phyloP scores from a whole-genome alignment of 805 yeast genomes.

The Saturnispora galanensis region DNA sequence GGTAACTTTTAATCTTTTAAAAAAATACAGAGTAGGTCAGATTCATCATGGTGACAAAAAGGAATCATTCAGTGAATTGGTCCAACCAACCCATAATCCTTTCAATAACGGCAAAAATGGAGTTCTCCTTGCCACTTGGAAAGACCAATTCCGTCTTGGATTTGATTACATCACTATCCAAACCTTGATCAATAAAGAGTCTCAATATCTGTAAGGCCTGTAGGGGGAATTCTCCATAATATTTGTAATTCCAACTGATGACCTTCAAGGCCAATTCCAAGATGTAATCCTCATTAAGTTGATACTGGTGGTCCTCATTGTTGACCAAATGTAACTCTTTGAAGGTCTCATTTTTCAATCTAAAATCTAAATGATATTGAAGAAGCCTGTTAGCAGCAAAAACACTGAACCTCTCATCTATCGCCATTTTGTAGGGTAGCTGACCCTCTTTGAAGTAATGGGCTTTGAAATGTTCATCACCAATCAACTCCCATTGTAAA shows the following conservation, averaged over 20 bases:
- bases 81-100: slow-evolving; percentile 2
- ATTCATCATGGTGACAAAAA: too few relatives aligned
- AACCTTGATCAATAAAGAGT: slow-evolving; percentile 29
- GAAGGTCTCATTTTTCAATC: slow-evolving; percentile 12
- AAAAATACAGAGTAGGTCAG: neutral
- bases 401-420: slow-evolving; percentile 51
- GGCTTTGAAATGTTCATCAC: slow-evolving; percentile 41
- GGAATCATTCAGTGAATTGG: neutral
- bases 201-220: slow-evolving; percentile 34
- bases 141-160: slow-evolving; percentile 30
- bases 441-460: slow-evolving; percentile 39
- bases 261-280: slow-evolving; percentile 37
- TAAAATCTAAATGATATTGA: slow-evolving; percentile 30
- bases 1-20: neutral
- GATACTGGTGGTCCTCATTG: slow-evolving; percentile 3
- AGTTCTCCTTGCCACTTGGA: neutral
- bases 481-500: slow-evolving; percentile 67
- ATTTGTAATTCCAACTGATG: slow-evolving; percentile 54
- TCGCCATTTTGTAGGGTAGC: slow-evolving; percentile 44
- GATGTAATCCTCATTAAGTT: slow-evolving; percentile 28
- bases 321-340: slow-evolving; percentile 8
- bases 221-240: slow-evolving; percentile 47
- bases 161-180: slow-evolving; percentile 29
- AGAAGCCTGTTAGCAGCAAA: slow-evolving; percentile 45
- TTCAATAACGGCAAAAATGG: slow-evolving; percentile 17